Base-by-base conservation (phyloP, 2,329 filamentous ascomycete genomes). In the Atkinsonella hypoxylon region DNA sequence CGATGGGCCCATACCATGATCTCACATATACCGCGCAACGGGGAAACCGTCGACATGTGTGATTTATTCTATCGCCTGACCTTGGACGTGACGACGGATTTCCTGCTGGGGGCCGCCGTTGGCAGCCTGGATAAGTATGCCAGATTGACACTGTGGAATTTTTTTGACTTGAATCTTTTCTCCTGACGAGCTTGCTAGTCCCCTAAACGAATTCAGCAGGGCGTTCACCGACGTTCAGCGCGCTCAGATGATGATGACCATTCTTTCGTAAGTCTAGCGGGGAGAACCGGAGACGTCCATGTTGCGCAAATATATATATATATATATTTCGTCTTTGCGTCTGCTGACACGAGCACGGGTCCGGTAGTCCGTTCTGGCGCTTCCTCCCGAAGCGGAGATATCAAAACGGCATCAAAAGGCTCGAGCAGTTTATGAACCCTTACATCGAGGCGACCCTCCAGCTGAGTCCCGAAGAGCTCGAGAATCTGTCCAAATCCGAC, bases 221-320 rank as follows among this genome's bases (percentile, higher is more conserved):
- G 85, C 88, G 5, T 95, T 95, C 68, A 80, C 77, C 60, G 82
- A 87, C 57, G 86, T 90, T 4, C 88, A 95, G 62, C 76, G 79
- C 45, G 72, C 87, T 4, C 88, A 94, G 38, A 58, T 59, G 55
- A 54, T 57, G 9, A 47, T 56, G 8, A 52, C 52, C 1, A 54
- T 59, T 22, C 50, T 59, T 13, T 47, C 53, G 57, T 58, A 43
- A 45, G 56, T 49, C 15, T 12, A 12, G 34, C 4, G 3, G 12
- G 34, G 12, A 12, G 15, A 36, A 15, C 4, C 26, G 20, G 20
- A 22, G 20, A 22, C 20, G 20, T 26, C 26, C 26, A 26, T 8
- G 26, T 26, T 26, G 26, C 26, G 7, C 26, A n/a, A n/a, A n/a
- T n/a, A n/a, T n/a, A n/a, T n/a, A n/a, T n/a, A n/a, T n/a, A n/a